These are phyloP conservation scores for Lasiodiplodia sp. DNA, from an alignment of 2,329 filamentous ascomycete species.

Conservation along the genomic window DNA sequence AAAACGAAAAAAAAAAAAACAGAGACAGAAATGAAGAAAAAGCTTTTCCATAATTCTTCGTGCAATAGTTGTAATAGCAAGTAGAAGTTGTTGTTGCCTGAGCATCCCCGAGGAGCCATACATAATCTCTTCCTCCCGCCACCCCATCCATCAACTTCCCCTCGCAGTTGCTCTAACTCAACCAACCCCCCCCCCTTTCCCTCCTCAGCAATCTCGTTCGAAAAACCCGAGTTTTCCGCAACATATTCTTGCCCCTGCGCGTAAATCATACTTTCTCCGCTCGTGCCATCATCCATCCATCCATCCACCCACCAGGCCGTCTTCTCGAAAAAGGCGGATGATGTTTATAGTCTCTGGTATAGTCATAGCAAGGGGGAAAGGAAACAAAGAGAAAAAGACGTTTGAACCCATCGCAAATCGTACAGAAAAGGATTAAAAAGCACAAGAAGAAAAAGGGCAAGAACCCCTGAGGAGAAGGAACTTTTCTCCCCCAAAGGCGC, in stretches of 20 bases:
- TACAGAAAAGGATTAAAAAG: neutral
- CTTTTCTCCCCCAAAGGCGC: neutral
- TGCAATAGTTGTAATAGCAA: neutral
- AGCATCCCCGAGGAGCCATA: neutral
- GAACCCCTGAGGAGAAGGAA: too few relatives aligned
- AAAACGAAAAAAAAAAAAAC: neutral
- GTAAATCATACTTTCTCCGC: neutral
- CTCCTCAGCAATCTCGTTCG: neutral
- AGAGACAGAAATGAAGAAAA: neutral
- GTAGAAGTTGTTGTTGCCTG: neutral
- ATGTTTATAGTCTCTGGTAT: slow-evolving; percentile 26
- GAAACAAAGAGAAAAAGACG: neutral
- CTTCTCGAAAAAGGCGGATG: slow-evolving; percentile 1
- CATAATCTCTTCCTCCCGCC: neutral
- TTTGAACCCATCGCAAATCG: slow-evolving; percentile 16
- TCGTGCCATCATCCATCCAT: slow-evolving; percentile 26
- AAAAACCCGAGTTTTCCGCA: neutral
- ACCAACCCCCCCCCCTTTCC: neutral
- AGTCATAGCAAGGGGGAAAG: slow-evolving; percentile 12
- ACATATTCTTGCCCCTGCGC: neutral
- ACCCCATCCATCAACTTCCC: neutral
- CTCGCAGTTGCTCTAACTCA: neutral
- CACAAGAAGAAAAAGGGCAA: neutral
- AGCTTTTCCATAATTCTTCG: neutral
- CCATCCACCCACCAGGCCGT: slow-evolving; percentile 16